Percentiles rank a stretch among this genome's conserved stretches.
Conservation (phyloP, 495 filamentous ascomycete genomes). For the Lichina pygmaea region DNA sequence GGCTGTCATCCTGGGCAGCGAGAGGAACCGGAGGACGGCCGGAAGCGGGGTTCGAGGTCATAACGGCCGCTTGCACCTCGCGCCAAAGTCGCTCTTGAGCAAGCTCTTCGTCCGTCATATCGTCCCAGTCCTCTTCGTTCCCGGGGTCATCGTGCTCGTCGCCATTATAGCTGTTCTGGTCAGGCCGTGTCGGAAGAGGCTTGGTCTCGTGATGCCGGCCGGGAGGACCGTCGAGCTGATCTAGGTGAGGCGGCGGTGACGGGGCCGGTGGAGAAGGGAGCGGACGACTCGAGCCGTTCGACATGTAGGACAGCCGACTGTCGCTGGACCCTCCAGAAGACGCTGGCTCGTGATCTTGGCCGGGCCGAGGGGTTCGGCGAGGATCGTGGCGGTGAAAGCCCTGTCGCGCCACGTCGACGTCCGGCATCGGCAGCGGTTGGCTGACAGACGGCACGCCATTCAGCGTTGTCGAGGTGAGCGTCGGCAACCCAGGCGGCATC, state of each 20-base stretch:
- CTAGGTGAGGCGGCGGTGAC: slow-evolving; percentile 18
- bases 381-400: too few relatives aligned
- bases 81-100: slow-evolving; percentile 20
- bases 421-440: too few relatives aligned
- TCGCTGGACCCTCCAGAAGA: too few relatives aligned
- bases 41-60: slow-evolving; percentile 6
- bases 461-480: too few relatives aligned
- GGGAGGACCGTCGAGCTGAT: slow-evolving; percentile 23
- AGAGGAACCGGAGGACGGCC: neutral
- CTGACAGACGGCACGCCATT: too few relatives aligned
- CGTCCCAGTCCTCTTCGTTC: slow-evolving; percentile 6
- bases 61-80: slow-evolving; percentile 21
- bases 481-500: slow-evolving; percentile 3
- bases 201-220: slow-evolving; percentile 29
- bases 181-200: slow-evolving; percentile 26
- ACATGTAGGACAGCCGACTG: too few relatives aligned
- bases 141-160: slow-evolving; percentile 3
- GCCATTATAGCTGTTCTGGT: slow-evolving; percentile 5
- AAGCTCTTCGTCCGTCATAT: slow-evolving; percentile 4
- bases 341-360: too few relatives aligned
- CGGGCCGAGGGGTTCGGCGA: too few relatives aligned
- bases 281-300: slow-evolving; percentile 1
- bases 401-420: too few relatives aligned
- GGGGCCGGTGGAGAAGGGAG: slow-evolving; percentile 16
- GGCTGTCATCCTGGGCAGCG: neutral